These are phyloP conservation scores for Taiozyma sp. DNA, from an alignment of 1,139 yeast species.

Conservation along the genomic window DNA sequence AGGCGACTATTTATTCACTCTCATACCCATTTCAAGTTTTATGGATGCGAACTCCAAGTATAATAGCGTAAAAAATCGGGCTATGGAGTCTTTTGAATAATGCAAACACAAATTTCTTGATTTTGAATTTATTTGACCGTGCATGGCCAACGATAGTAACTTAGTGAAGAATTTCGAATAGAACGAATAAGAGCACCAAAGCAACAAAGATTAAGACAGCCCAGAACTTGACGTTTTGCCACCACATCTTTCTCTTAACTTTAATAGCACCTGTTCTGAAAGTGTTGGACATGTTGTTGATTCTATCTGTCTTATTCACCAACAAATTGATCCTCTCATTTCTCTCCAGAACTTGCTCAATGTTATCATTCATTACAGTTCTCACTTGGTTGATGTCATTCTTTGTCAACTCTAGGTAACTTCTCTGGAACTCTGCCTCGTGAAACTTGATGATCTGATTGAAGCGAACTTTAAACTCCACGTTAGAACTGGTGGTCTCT, in stretches of 20 bases:
- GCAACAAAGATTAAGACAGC: conserved; percentile 5
- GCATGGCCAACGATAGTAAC: no score
- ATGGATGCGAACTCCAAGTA: no score
- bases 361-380: conserved; percentile 56
- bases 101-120: no score
- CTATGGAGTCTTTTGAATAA: no score
- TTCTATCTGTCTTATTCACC: conserved; percentile 77
- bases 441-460: conserved; percentile 23
- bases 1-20: no score
- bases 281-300: conserved; percentile 62
- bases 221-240: conserved; percentile 46
- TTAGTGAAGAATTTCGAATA: conserved; percentile 1
- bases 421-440: conserved; percentile 17
- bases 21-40: no score
- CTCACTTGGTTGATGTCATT: conserved; percentile 22
- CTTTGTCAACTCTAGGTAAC: conserved; percentile 14
- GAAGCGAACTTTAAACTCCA: conserved; percentile 20
- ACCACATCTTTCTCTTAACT: conserved; percentile 63
- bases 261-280: conserved; percentile 64
- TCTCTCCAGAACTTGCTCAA: conserved; percentile 61
- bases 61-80: no score
- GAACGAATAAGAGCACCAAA: conserved; percentile 4
- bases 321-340: conserved; percentile 71
- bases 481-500: conserved; percentile 6
- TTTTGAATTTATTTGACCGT: no score